These are phyloP conservation scores for Hyphodiscus hymeniophilus DNA, from an alignment of 495 filamentous ascomycete species.

Conservation along the genomic window DNA sequence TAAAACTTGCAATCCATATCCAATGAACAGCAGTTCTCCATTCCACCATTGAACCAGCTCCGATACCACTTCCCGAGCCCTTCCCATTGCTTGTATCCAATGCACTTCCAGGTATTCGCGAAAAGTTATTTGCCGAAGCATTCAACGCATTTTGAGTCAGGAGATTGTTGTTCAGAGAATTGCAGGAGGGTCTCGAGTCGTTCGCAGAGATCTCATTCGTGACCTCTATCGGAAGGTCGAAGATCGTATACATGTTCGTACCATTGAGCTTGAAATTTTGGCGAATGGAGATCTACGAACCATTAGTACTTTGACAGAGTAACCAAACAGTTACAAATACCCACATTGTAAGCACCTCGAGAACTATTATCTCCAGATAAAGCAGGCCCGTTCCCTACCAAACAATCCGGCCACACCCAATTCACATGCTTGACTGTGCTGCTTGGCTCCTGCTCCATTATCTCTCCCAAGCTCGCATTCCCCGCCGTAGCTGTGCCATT, in stretches of 20 bases:
- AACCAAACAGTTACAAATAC: constrained; percentile 7
- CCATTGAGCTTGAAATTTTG: constrained; percentile 58
- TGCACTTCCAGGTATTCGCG: constrained; percentile 15
- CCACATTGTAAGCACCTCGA: constrained; percentile 42
- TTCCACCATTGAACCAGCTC: constrained; percentile 13
- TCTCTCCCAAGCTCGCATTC: constrained; percentile 48
- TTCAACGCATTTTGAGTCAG: constrained; percentile 5
- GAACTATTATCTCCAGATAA: constrained; percentile 25
- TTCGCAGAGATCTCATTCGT: constrained; percentile 49
- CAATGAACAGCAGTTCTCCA: constrained; percentile 10
- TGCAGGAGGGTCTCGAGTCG: constrained; percentile 34
- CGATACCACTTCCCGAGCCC: constrained; percentile 7
- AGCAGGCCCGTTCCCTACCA: constrained; percentile 45
- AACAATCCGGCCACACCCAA: constrained; percentile 58
- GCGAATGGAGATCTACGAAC: constrained; percentile 50
- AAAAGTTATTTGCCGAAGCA: constrained; percentile 20
- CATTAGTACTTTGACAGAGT: background rate
- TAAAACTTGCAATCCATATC: constrained; percentile 13
- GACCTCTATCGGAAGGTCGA: constrained; percentile 56
- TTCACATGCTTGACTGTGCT: constrained; percentile 64
- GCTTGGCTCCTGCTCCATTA: constrained; percentile 50
- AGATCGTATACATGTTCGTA: constrained; percentile 57
- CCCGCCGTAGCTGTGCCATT: constrained; percentile 51
- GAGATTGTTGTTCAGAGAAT: constrained; percentile 32
- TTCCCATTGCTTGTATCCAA: constrained; percentile 11